A percentile compares a stretch with the other conserved stretches of the same genome.
These are phyloP conservation scores for Populus euphratica DNA, from an alignment of 345 rosid genomes.

Conservation along the genomic window DNA sequence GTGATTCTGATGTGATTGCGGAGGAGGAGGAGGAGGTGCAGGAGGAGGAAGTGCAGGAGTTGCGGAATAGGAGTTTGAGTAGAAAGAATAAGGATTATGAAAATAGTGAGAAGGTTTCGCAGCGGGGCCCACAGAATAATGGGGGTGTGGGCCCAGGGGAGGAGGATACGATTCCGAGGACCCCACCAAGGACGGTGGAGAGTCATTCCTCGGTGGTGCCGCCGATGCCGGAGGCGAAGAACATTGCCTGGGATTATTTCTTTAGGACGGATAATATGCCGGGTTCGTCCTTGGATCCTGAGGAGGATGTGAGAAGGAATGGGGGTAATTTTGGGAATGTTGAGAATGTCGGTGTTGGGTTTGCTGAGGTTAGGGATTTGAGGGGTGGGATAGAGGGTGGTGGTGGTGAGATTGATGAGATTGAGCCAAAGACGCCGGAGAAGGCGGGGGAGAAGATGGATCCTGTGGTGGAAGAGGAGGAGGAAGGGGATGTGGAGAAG, in stretches of 20 bases:
- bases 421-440: slow-evolving; percentile 63
- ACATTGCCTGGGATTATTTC: slow-evolving; percentile 34
- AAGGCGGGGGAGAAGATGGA: slow-evolving; percentile 31
- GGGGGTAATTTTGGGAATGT: slow-evolving; percentile 8
- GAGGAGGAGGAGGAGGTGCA: slow-evolving; percentile 44
- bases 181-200: slow-evolving; percentile 32
- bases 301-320: slow-evolving; percentile 16
- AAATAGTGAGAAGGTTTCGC: slow-evolving; percentile 14
- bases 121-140: slow-evolving; percentile 18
- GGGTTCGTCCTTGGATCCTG: slow-evolving; percentile 48
- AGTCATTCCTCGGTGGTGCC: slow-evolving; percentile 33
- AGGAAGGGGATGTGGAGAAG: slow-evolving; percentile 15
- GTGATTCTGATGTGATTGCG: slow-evolving; percentile 33
- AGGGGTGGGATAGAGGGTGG: slow-evolving; percentile 18
- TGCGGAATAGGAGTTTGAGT: slow-evolving; percentile 25
- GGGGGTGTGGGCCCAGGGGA: slow-evolving; percentile 34
- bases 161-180: slow-evolving; percentile 20
- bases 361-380: neutral
- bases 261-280: slow-evolving; percentile 56
- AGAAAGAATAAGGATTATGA: slow-evolving; percentile 17
- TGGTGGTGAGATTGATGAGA: slow-evolving; percentile 17
- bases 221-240: slow-evolving; percentile 39
- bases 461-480: slow-evolving; percentile 16
- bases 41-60: slow-evolving; percentile 47
- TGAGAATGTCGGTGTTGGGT: slow-evolving; percentile 16